Evolutionary conservation across 78 protist genomes (phyloP).

Genomic region (Dictyostelium capitatum): DNA sequence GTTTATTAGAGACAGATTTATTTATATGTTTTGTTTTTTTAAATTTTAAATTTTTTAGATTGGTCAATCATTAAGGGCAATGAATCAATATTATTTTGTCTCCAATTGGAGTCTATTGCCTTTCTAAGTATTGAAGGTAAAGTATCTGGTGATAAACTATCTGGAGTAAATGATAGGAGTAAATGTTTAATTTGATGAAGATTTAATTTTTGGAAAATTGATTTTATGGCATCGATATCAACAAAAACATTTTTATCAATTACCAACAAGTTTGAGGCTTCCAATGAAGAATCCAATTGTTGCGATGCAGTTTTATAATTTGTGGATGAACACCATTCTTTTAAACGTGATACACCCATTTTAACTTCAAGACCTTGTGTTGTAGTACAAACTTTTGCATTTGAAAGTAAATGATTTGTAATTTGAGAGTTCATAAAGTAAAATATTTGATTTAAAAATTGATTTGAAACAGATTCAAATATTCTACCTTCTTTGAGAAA

Average conservation of each 20-base stretch:
- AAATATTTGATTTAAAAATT: slow-evolving; percentile 59
- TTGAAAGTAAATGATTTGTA: slow-evolving; percentile 43
- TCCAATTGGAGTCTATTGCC: slow-evolving; percentile 50
- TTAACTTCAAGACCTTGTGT: slow-evolving; percentile 65
- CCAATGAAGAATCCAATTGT: slow-evolving; percentile 71
- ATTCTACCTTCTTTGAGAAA: slow-evolving; percentile 63
- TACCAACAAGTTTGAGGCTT: slow-evolving; percentile 75
- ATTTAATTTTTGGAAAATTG: slow-evolving; percentile 78
- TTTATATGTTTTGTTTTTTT: not conserved
- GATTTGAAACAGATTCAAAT: slow-evolving; percentile 41
- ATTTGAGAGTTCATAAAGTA: slow-evolving; percentile 73
- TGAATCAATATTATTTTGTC: slow-evolving; percentile 39
- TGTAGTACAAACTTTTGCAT: slow-evolving; percentile 50
- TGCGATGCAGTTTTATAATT: slow-evolving; percentile 37
- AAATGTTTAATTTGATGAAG: slow-evolving; percentile 71
- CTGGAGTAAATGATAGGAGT: slow-evolving; percentile 66
- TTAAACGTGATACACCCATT: slow-evolving; percentile 70
- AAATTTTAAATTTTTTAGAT: slow-evolving; percentile 46
- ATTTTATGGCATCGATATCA: slow-evolving; percentile 77
- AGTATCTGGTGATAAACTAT: slow-evolving; percentile 81
- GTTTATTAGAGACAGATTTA: no score
- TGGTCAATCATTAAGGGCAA: slow-evolving; percentile 45
- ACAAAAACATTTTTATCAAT: slow-evolving; percentile 71
- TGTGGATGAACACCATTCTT: slow-evolving; percentile 74
- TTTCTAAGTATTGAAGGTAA: slow-evolving; percentile 46